Percentiles rank a stretch among this genome's conserved stretches.
phyloP scores from a whole-genome alignment of 2,329 filamentous ascomycete species.

The Cercospora sojina region DNA sequence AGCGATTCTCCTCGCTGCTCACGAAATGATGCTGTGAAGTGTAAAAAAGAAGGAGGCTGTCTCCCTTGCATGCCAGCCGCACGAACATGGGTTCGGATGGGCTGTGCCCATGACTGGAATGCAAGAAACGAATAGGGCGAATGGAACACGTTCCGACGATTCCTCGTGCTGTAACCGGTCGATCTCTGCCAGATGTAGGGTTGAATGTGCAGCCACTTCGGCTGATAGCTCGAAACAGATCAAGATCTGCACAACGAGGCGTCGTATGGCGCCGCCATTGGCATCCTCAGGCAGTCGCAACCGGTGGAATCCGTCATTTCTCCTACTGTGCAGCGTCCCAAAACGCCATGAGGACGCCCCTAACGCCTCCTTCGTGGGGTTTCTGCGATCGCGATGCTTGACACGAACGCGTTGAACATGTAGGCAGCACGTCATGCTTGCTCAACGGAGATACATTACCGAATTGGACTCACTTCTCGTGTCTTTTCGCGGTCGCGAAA shows the following conservation, averaged over 20 bases:
- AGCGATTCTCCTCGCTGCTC: neutral
- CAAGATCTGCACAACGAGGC: conserved; percentile 15
- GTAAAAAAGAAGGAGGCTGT: neutral
- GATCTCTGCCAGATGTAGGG: conserved; percentile 13
- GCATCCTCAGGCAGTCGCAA: conserved; percentile 8
- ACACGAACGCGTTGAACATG: neutral
- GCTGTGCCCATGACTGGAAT: neutral
- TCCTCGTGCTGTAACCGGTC: conserved; percentile 2
- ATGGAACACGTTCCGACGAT: conserved; percentile 3
- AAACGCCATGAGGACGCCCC: conserved; percentile 2
- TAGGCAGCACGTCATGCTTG: neutral
- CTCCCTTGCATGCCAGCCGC: neutral
- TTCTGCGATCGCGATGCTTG: neutral
- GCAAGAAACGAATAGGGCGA: neutral
- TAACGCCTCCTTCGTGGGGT: neutral
- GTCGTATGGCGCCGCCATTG: conserved; percentile 4
- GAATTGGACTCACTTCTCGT: neutral
- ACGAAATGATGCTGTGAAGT: neutral
- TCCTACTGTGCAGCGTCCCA: neutral
- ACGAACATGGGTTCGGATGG: conserved; percentile 5
- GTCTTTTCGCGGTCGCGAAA: neutral
- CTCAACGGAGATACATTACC: neutral
- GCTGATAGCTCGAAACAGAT: neutral
- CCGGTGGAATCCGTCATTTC: conserved; percentile 1
- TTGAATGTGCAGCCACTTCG: conserved; percentile 1